A percentile compares a stretch with the other conserved stretches of the same genome.
phyloP scores from a whole-genome alignment of 2,329 filamentous ascomycete genomes.

The Aspergillus felis region DNA sequence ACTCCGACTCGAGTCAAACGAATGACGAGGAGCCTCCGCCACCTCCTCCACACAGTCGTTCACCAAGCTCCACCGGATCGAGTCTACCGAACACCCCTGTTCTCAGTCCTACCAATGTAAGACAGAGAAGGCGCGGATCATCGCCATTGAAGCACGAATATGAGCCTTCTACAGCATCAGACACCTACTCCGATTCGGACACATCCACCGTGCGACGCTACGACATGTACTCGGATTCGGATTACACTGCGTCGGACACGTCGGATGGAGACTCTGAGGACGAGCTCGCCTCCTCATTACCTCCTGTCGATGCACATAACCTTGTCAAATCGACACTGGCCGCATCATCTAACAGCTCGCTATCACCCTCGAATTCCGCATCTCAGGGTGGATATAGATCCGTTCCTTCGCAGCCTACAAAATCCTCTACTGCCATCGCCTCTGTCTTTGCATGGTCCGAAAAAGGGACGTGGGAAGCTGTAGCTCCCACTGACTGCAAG shows the following conservation, averaged over 20 bases:
- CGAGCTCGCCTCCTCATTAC: conserved; percentile 25
- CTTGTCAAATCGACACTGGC: conserved; percentile 42
- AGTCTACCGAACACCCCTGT: conserved; percentile 44
- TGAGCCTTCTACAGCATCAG: conserved; percentile 72
- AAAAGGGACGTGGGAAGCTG: conserved; percentile 57
- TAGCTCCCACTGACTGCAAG: conserved; percentile 60
- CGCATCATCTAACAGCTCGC: conserved; percentile 52
- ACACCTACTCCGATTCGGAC: conserved; percentile 55
- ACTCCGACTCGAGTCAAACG: conserved; percentile 20
- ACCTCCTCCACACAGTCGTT: conserved; percentile 48
- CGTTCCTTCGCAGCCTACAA: conserved; percentile 44
- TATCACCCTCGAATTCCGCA: conserved; percentile 76
- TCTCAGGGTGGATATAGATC: conserved; percentile 68
- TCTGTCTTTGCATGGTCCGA: conserved; percentile 63
- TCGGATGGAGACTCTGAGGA: conserved; percentile 58
- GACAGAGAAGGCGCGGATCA: conserved; percentile 67
- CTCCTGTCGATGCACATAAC: conserved; percentile 25
- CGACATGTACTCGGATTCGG: conserved; percentile 44
- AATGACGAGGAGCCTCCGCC: conserved; percentile 36
- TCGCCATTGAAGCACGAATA: conserved; percentile 98
- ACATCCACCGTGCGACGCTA: conserved; percentile 54
- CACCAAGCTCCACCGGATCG: conserved; percentile 47
- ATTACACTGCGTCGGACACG: conserved; percentile 46
- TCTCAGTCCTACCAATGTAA: conserved; percentile 47
- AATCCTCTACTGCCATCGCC: conserved; percentile 55